Percentiles rank a stretch among this genome's conserved stretches.
phyloP scores from a whole-genome alignment of 768 basidiomycete species.

The Lentinula raphanica region DNA sequence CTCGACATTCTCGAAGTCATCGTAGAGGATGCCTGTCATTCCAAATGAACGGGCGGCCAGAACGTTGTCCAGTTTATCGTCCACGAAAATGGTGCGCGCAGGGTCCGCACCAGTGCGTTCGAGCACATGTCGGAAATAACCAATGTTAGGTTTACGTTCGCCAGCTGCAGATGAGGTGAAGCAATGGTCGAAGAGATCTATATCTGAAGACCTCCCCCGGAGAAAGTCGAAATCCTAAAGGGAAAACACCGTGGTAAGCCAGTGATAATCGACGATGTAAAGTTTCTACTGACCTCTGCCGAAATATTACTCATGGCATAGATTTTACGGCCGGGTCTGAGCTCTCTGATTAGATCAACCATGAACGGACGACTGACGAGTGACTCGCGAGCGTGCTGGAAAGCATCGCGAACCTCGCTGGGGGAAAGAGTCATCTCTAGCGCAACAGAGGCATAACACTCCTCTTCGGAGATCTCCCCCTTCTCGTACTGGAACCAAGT shows the following conservation, averaged over 20 bases:
- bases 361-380: conserved; percentile 40
- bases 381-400: conserved; percentile 44
- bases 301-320: conserved; percentile 62
- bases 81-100: conserved; percentile 45
- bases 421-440: conserved; percentile 33
- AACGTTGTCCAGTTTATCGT: conserved; percentile 58
- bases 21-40: conserved; percentile 49
- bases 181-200: conserved; percentile 42
- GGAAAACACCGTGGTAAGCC: not conserved
- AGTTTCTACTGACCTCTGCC: conserved; percentile 20
- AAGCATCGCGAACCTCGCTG: conserved; percentile 36
- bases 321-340: conserved; percentile 35
- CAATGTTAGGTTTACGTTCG: conserved; percentile 53
- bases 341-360: conserved; percentile 39
- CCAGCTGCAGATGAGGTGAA: conserved; percentile 49
- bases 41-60: conserved; percentile 53
- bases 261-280: not conserved
- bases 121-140: conserved; percentile 48
- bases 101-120: conserved; percentile 40
- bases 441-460: conserved; percentile 38
- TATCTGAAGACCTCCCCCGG: conserved; percentile 36
- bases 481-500: conserved; percentile 55
- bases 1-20: conserved; percentile 33
- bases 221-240: conserved; percentile 38
- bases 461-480: conserved; percentile 37